These are phyloP conservation scores for Globisporangium barbulae DNA, from an alignment of 352 stramenopile genomes.

Conservation along the genomic window DNA sequence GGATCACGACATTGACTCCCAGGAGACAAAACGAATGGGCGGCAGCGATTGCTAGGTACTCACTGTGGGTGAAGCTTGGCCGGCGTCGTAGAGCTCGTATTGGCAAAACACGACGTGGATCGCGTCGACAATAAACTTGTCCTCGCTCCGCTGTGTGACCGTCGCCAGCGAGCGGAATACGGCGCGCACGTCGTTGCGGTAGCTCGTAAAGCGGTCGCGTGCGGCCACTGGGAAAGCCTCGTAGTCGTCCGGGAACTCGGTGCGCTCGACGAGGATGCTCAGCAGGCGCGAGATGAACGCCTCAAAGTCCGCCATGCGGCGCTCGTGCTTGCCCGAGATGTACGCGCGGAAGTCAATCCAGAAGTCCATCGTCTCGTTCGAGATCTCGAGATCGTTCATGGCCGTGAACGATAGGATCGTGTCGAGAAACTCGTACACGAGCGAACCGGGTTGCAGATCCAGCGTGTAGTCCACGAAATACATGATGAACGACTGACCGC, in stretches of 20 bases:
- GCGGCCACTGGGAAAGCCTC: conserved; percentile 39
- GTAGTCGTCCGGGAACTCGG: conserved; percentile 57
- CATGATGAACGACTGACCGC: conserved; percentile 70
- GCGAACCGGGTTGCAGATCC: conserved; percentile 46
- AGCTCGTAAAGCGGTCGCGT: conserved; percentile 62
- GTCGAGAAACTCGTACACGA: conserved; percentile 78
- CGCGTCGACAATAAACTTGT: conserved; percentile 74
- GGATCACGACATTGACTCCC: background rate
- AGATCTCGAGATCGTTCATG: conserved; percentile 57
- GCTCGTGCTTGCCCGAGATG: conserved; percentile 72
- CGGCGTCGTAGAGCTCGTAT: conserved; percentile 54
- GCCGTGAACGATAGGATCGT: conserved; percentile 68
- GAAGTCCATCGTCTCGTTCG: conserved; percentile 81
- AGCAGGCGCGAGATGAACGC: conserved; percentile 68
- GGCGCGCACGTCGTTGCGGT: conserved; percentile 68
- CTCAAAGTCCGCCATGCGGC: conserved; percentile 66
- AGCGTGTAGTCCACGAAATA: conserved; percentile 81
- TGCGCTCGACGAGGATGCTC: conserved; percentile 68
- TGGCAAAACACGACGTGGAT: conserved; percentile 72
- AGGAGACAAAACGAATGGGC: background rate
- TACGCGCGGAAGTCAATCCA: conserved; percentile 80
- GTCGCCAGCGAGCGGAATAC: conserved; percentile 80
- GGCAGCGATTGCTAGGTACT: conserved; percentile 6
- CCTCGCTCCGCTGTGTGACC: conserved; percentile 60
- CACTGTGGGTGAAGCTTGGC: conserved; percentile 25